Evolutionary conservation across 2,329 filamentous ascomycete species (phyloP).

Genomic region (Sphaerostilbella broomeana): DNA sequence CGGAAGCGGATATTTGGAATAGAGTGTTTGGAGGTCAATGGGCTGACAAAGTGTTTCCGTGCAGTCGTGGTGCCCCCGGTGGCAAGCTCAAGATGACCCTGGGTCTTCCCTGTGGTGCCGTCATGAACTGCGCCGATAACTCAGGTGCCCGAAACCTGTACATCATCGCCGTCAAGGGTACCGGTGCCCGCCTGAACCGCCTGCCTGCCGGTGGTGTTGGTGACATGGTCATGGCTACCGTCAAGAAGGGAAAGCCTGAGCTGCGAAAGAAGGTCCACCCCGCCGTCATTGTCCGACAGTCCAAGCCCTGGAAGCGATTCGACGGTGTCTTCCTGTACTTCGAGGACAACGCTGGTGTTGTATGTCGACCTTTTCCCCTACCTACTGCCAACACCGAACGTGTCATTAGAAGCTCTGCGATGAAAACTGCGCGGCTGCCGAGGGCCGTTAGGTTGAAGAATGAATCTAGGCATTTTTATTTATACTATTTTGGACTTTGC

Average conservation of each 20-base stretch:
- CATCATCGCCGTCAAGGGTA: conserved; percentile 99
- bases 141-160: conserved; percentile 97
- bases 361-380: conserved; percentile 47
- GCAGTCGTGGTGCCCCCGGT: conserved; percentile 83
- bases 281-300: conserved; percentile 96
- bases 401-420: too few species aligned
- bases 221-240: conserved; percentile 99
- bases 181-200: conserved; percentile 94
- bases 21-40: conserved; percentile 2
- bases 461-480: too few species aligned
- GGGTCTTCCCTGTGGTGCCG: conserved; percentile 98
- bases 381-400: background rate
- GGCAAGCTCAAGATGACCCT: conserved; percentile 99
- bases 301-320: conserved; percentile 98
- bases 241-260: conserved; percentile 99
- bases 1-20: too few species aligned
- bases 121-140: conserved; percentile 99
- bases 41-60: conserved; percentile 29
- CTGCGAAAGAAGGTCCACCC: conserved; percentile 99
- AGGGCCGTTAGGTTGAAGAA: too few species aligned
- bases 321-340: conserved; percentile 99
- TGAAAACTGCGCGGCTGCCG: too few species aligned
- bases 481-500: too few species aligned
- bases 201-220: conserved; percentile 95
- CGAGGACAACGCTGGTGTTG: conserved; percentile 99